Evolutionary conservation across 768 basidiomycete genomes (phyloP).

Genomic region (Lactifluus subvellereus): DNA sequence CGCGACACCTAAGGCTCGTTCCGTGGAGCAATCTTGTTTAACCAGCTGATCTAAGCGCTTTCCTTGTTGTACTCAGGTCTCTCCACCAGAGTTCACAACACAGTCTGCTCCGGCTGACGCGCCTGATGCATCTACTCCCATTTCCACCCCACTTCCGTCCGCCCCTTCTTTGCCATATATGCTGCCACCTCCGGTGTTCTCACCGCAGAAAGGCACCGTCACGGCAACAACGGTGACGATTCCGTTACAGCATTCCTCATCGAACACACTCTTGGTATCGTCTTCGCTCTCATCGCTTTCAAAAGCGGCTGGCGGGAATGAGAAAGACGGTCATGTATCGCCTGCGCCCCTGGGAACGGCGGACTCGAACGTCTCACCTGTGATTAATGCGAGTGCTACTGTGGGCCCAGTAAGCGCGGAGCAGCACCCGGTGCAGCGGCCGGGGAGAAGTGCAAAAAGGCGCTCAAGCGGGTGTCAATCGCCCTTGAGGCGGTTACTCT

Average conservation of each 20-base stretch:
- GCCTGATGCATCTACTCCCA: constrained; percentile 28
- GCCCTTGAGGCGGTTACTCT: no score
- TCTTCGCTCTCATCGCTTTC: constrained; percentile 33
- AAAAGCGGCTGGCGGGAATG: constrained; percentile 25
- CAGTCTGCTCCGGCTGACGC: constrained; percentile 30
- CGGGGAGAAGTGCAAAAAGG: constrained; percentile 83
- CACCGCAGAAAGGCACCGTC: constrained; percentile 26
- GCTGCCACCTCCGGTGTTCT: constrained; percentile 29
- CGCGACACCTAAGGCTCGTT: constrained; percentile 67
- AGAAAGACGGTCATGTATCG: constrained; percentile 59
- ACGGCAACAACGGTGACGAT: constrained; percentile 33
- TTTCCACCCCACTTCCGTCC: constrained; percentile 29
- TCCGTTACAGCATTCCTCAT: constrained; percentile 36
- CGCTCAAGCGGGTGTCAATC: constrained; percentile 62
- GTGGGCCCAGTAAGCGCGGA: constrained; percentile 51
- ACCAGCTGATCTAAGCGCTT: background rate
- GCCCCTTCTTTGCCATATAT: constrained; percentile 31
- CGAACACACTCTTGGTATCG: constrained; percentile 37
- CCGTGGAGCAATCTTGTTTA: background rate
- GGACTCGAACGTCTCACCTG: constrained; percentile 54
- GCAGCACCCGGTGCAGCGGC: constrained; percentile 51
- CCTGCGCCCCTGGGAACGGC: constrained; percentile 68
- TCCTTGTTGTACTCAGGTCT: constrained; percentile 25
- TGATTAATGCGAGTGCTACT: constrained; percentile 24
- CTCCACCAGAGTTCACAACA: constrained; percentile 59